Evolutionary conservation across 805 yeast species (phyloP).

Genomic region (Hanseniaspora valbyensis): DNA sequence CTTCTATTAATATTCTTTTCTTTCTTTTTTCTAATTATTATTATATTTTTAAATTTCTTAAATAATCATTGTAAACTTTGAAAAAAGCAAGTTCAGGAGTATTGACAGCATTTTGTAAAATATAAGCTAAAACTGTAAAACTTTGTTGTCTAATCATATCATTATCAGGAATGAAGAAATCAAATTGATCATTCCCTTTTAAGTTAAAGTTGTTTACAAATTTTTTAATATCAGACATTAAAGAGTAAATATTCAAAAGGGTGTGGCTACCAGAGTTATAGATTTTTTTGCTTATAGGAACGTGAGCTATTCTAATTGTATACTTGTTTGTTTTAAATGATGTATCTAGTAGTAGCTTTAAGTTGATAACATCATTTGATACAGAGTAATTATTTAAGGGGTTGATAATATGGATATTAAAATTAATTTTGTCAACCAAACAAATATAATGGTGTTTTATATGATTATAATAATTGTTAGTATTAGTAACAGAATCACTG

Average conservation of each 20-base stretch:
- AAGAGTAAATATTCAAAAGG: conserved; percentile 10
- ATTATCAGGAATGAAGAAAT: conserved; percentile 8
- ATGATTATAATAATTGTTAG: neutral
- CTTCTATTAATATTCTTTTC: neutral
- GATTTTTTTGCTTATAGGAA: neutral
- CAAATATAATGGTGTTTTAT: neutral
- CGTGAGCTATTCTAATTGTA: neutral
- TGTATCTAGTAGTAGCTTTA: conserved; percentile 2
- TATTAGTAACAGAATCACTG: neutral
- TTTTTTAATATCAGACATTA: conserved; percentile 1
- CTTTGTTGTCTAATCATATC: conserved; percentile 5
- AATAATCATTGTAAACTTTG: neutral
- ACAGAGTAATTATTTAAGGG: conserved; percentile 8
- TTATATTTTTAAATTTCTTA: neutral
- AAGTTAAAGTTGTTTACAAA: neutral
- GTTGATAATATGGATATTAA: conserved; percentile 5
- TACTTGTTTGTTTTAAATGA: neutral
- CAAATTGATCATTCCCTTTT: conserved; percentile 8
- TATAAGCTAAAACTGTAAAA: neutral
- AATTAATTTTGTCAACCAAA: conserved; percentile 1
- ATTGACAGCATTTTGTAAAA: neutral
- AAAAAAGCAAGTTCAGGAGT: neutral
- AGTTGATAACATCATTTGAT: neutral
- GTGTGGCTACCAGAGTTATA: conserved; percentile 8
- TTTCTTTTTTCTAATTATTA: neutral